phyloP scores from a whole-genome alignment of 2,329 filamentous ascomycete species.

The Pseudogymnoascus verrucosus region DNA sequence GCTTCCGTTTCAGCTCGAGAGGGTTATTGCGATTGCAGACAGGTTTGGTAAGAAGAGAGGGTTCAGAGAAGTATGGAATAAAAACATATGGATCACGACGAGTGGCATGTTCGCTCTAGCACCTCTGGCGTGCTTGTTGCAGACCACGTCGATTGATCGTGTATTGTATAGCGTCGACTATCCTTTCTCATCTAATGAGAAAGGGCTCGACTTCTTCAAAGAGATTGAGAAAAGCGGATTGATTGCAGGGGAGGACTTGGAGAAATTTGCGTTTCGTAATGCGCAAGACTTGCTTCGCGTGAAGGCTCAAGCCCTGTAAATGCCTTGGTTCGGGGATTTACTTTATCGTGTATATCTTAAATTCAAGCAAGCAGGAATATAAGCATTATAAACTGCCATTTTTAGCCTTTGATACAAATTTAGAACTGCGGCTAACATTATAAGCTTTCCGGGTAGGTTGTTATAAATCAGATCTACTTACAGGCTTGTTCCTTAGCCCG shows the following conservation, averaged over 20 bases:
- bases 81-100: conserved; percentile 51
- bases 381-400: not conserved
- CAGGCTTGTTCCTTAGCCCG: too few relatives aligned
- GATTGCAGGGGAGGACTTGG: conserved; percentile 40
- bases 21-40: conserved; percentile 29
- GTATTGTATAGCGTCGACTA: conserved; percentile 52
- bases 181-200: conserved; percentile 43
- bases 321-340: not conserved
- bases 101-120: conserved; percentile 44
- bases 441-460: not conserved
- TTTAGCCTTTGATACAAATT: not conserved
- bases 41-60: conserved; percentile 28
- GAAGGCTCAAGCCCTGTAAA: conserved; percentile 22
- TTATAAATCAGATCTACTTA: not conserved
- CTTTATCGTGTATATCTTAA: not conserved
- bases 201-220: conserved; percentile 39
- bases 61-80: conserved; percentile 43
- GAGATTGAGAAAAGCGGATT: conserved; percentile 42
- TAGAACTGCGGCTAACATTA: not conserved
- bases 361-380: not conserved
- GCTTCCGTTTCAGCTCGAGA: conserved; percentile 47
- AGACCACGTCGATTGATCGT: conserved; percentile 39
- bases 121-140: conserved; percentile 37
- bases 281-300: conserved; percentile 37
- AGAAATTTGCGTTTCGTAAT: conserved; percentile 42